Percentiles rank a stretch among this genome's conserved stretches.
phyloP scores from a whole-genome alignment of 192 early-diverging fungal genomes.

The Coemansia sp. region DNA sequence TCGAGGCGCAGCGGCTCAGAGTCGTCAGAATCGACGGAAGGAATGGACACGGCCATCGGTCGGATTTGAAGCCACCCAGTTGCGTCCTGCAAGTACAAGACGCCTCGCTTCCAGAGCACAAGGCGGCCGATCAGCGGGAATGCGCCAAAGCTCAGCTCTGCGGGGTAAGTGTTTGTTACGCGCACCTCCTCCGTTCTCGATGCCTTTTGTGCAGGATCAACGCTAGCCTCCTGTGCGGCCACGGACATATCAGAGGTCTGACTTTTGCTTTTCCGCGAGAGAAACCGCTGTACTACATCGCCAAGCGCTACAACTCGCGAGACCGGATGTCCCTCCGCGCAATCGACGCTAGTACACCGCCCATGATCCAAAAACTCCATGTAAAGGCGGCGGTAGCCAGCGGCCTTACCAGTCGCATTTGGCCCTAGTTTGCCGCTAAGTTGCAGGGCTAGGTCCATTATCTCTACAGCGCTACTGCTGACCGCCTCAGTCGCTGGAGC shows the following conservation, averaged over 20 bases:
- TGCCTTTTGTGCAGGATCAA: neutral
- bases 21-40: neutral
- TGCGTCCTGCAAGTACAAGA: constrained; percentile 35
- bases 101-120: constrained; percentile 24
- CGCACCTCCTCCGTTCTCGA: neutral
- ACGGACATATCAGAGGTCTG: neutral
- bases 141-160: constrained; percentile 19
- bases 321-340: neutral
- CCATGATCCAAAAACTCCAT: constrained; percentile 20
- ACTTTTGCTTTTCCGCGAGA: constrained; percentile 5
- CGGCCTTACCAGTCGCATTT: neutral
- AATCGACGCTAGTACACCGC: constrained; percentile 7
- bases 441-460: constrained; percentile 18
- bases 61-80: constrained; percentile 30
- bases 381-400: neutral
- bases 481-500: neutral
- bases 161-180: constrained; percentile 9
- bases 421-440: neutral
- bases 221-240: neutral
- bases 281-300: constrained; percentile 17
- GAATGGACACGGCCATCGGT: neutral
- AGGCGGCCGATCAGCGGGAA: constrained; percentile 35
- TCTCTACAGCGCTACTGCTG: neutral
- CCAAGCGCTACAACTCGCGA: constrained; percentile 25
- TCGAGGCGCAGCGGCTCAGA: neutral